These are phyloP conservation scores for Cyberlindnera suaveolens DNA, from an alignment of 805 yeast genomes.

Conservation along the genomic window DNA sequence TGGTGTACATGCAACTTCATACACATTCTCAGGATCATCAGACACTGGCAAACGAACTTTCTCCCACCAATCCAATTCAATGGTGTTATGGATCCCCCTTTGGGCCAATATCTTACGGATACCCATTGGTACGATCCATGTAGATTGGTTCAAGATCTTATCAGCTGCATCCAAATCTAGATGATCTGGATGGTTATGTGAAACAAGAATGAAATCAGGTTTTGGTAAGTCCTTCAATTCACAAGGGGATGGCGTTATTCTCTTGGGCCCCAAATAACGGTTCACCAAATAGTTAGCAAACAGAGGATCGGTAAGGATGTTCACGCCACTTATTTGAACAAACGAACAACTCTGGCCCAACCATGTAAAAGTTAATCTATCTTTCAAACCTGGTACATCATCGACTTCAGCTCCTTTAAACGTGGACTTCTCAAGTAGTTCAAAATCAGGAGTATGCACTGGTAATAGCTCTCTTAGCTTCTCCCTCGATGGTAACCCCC, in stretches of 20 bases:
- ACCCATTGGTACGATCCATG: slow-evolving; percentile 89
- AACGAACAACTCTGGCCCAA: slow-evolving; percentile 86
- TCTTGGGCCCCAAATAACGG: slow-evolving; percentile 68
- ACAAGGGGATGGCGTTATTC: slow-evolving; percentile 78
- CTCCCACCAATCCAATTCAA: slow-evolving; percentile 96
- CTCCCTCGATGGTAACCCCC: slow-evolving; percentile 45
- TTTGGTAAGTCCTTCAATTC: slow-evolving; percentile 52
- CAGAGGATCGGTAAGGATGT: slow-evolving; percentile 81
- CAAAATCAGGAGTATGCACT: slow-evolving; percentile 42
- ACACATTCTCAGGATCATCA: slow-evolving; percentile 37
- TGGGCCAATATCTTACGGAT: slow-evolving; percentile 52
- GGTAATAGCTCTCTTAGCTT: slow-evolving; percentile 56
- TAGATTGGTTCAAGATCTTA: slow-evolving; percentile 48
- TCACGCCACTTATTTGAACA: slow-evolving; percentile 64
- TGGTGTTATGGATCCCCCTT: slow-evolving; percentile 52
- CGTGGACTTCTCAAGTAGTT: slow-evolving; percentile 17
- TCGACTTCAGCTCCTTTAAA: slow-evolving; percentile 6
- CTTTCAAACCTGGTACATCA: slow-evolving; percentile 30
- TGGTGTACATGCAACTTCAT: slow-evolving; percentile 83
- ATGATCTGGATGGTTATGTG: slow-evolving; percentile 96
- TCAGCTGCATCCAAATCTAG: slow-evolving; percentile 58
- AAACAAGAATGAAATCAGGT: slow-evolving; percentile 71
- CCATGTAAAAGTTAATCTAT: slow-evolving; percentile 75
- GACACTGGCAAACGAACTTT: slow-evolving; percentile 33
- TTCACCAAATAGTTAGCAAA: slow-evolving; percentile 60